A percentile compares a stretch with the other conserved stretches of the same genome.
Evolutionary conservation across 345 rosid genomes (phyloP).

Genomic region (Boechera stricta): DNA sequence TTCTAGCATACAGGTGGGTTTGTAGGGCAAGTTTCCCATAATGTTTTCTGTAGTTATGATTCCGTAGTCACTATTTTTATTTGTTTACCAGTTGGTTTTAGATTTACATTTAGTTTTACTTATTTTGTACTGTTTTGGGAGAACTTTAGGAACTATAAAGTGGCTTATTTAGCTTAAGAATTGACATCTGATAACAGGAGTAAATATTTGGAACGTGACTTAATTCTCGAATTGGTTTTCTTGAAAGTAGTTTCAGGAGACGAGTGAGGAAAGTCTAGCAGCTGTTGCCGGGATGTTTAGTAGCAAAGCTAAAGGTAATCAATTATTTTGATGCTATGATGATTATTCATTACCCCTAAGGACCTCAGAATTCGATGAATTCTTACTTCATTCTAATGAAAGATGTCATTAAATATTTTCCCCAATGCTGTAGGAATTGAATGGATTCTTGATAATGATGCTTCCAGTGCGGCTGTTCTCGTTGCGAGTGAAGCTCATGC

Average conservation of each 20-base stretch:
- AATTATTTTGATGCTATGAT: conserved; percentile 22
- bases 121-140: conserved; percentile 2
- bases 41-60: conserved; percentile 25
- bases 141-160: conserved; percentile 12
- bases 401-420: neutral
- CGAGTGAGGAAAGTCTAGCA: conserved; percentile 94
- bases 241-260: conserved; percentile 75
- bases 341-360: conserved; percentile 12
- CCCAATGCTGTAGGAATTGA: conserved; percentile 71
- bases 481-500: conserved; percentile 99
- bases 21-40: conserved; percentile 13
- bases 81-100: neutral
- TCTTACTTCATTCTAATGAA: neutral
- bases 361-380: neutral
- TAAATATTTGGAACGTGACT: conserved; percentile 23
- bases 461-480: conserved; percentile 91
- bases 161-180: conserved; percentile 22
- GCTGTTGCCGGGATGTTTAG: conserved; percentile 99
- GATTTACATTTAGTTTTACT: conserved; percentile 9
- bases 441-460: conserved; percentile 99
- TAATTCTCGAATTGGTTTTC: conserved; percentile 40
- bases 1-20: conserved; percentile 85
- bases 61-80: conserved; percentile 14
- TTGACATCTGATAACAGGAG: conserved; percentile 2
- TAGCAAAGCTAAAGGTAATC: conserved; percentile 98